These are phyloP conservation scores for Hypoxylon sp. DNA, from an alignment of 2,329 filamentous ascomycete species.

Conservation along the genomic window DNA sequence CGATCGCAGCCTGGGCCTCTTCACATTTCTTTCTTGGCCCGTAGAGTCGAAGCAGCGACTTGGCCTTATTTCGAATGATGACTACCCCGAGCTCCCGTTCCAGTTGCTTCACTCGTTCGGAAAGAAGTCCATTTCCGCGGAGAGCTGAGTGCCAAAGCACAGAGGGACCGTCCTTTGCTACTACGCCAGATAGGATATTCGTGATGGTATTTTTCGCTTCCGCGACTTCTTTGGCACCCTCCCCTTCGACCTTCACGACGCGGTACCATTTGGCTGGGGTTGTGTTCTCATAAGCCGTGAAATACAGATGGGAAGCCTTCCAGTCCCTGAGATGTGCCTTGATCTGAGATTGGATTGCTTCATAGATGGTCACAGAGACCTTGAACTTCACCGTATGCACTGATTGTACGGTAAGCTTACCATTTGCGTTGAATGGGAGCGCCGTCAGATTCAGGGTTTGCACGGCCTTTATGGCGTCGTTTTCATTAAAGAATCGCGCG, in stretches of 20 bases:
- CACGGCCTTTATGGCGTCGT: constrained; percentile 56
- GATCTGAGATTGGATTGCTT: constrained; percentile 53
- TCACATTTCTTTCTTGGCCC: constrained; percentile 45
- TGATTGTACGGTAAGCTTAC: constrained; percentile 57
- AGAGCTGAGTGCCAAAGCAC: constrained; percentile 56
- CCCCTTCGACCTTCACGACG: constrained; percentile 59
- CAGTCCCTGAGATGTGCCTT: constrained; percentile 50
- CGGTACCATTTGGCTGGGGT: constrained; percentile 49
- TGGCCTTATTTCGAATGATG: constrained; percentile 52
- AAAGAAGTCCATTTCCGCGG: constrained; percentile 40
- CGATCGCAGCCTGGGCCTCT: constrained; percentile 39
- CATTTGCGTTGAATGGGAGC: constrained; percentile 53
- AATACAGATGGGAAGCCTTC: constrained; percentile 51
- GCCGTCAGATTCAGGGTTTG: constrained; percentile 52
- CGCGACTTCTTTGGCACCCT: constrained; percentile 51
- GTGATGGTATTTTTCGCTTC: constrained; percentile 55
- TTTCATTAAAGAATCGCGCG: constrained; percentile 58
- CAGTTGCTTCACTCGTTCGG: constrained; percentile 43
- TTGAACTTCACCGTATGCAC: constrained; percentile 59
- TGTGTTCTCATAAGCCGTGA: constrained; percentile 50
- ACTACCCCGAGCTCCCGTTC: constrained; percentile 48
- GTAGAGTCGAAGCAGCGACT: constrained; percentile 53
- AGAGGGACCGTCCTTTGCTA: constrained; percentile 48
- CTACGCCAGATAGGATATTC: constrained; percentile 53
- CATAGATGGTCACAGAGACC: constrained; percentile 55